These are phyloP conservation scores for Logfia minima DNA, from an alignment of 129 eudicot genomes.

Conservation along the genomic window DNA sequence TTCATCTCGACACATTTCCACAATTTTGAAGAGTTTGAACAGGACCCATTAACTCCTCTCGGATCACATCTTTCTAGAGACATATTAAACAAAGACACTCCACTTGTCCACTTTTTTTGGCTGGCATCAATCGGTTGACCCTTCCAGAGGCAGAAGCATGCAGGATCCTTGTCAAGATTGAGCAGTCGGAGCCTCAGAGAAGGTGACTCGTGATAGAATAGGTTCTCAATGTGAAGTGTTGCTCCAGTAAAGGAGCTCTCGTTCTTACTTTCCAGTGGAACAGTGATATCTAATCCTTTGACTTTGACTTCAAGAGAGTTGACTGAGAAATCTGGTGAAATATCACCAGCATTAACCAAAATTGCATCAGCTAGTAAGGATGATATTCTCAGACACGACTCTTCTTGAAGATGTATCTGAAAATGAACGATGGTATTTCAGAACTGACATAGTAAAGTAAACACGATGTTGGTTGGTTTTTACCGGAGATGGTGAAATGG, in stretches of 20 bases:
- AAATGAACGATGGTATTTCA: constrained; percentile 23
- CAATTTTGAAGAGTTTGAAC: constrained; percentile 34
- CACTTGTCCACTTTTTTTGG: constrained; percentile 80
- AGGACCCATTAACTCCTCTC: constrained; percentile 37
- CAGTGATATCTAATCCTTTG: constrained; percentile 66
- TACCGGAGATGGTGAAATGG: constrained; percentile 2
- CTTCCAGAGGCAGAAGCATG: constrained; percentile 91
- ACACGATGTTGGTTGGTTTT: not conserved
- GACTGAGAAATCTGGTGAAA: constrained; percentile 65
- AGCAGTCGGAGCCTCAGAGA: constrained; percentile 59
- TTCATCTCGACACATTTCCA: constrained; percentile 89
- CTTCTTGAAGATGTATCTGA: constrained; percentile 98
- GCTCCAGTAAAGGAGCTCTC: constrained; percentile 73
- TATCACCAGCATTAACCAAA: constrained; percentile 58
- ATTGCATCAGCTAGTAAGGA: constrained; percentile 92
- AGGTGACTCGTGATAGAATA: constrained; percentile 73
- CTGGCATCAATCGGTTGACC: constrained; percentile 90
- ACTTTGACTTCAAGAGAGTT: constrained; percentile 59
- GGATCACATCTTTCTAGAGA: constrained; percentile 58
- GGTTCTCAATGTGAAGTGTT: constrained; percentile 70
- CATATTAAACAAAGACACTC: constrained; percentile 59
- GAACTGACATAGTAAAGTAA: constrained; percentile 21
- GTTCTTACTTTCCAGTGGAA: constrained; percentile 54
- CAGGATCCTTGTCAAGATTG: constrained; percentile 89
- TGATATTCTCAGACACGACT: constrained; percentile 85